Conservation (phyloP, 768 basidiomycete species). For the Amylocystis lapponica region DNA sequence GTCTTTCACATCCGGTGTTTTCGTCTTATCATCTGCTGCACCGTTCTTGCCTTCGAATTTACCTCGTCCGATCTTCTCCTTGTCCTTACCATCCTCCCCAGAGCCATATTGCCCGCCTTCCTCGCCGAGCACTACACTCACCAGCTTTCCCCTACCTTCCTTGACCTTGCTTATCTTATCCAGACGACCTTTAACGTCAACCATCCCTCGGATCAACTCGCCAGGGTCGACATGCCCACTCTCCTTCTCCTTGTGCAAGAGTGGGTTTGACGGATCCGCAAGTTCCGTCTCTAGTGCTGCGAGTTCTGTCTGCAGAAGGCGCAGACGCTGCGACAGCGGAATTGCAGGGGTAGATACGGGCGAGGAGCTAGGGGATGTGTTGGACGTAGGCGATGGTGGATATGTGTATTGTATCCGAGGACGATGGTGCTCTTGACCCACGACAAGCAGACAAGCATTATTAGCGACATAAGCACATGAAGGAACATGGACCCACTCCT, state of each 20-base stretch:
- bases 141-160: slow-evolving; percentile 60
- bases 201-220: slow-evolving; percentile 69
- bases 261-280: slow-evolving; percentile 73
- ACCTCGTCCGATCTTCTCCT: slow-evolving; percentile 9
- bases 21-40: slow-evolving; percentile 1
- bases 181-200: slow-evolving; percentile 65
- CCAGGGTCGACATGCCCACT: slow-evolving; percentile 63
- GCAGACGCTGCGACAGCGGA: slow-evolving; percentile 34
- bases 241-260: slow-evolving; percentile 52
- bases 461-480: neutral
- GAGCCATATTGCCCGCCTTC: slow-evolving; percentile 11
- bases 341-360: slow-evolving; percentile 32
- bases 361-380: slow-evolving; percentile 38
- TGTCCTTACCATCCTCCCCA: slow-evolving; percentile 5
- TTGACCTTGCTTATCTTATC: slow-evolving; percentile 61
- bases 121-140: slow-evolving; percentile 47
- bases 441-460: too few relatives aligned
- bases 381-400: slow-evolving; percentile 58
- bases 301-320: slow-evolving; percentile 71
- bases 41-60: neutral
- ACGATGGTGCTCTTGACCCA: slow-evolving; percentile 43
- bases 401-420: slow-evolving; percentile 54
- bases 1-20: slow-evolving; percentile 33
- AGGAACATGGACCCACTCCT: slow-evolving; percentile 25
- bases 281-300: slow-evolving; percentile 75